phyloP scores from a whole-genome alignment of 1,284 basidiomycete genomes.

The Apiotrichum gracile region DNA sequence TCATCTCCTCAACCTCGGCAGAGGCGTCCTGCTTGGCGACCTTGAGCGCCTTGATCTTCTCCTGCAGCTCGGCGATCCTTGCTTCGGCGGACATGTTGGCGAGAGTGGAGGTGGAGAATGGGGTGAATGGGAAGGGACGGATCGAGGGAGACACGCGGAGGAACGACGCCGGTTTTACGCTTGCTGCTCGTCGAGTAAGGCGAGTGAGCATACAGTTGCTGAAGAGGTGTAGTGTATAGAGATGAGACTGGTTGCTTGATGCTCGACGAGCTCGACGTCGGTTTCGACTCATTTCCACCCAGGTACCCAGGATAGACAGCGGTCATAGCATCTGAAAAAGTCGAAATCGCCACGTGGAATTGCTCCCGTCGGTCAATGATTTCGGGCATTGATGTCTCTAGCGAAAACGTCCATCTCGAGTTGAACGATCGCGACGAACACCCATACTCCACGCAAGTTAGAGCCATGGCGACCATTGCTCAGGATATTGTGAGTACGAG shows the following conservation, averaged over 20 bases:
- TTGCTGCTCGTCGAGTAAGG: not conserved
- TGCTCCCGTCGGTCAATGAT: constrained; percentile 8
- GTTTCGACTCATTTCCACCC: not conserved
- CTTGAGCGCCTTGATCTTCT: constrained; percentile 44
- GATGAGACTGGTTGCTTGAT: not conserved
- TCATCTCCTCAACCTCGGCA: constrained; percentile 45
- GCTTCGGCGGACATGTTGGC: constrained; percentile 16
- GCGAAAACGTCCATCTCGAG: not conserved
- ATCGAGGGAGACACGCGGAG: not conserved
- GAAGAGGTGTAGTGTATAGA: not conserved
- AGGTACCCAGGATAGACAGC: not conserved
- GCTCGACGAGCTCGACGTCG: not conserved
- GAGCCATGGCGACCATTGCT: constrained; percentile 26
- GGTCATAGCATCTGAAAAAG: constrained; percentile 8
- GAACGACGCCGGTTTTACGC: not conserved
- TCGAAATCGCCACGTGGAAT: constrained; percentile 3
- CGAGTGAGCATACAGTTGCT: constrained; percentile 16
- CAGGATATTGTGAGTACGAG: constrained; percentile 9
- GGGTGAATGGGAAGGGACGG: not conserved
- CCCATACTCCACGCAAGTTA: not conserved
- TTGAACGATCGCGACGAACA: not conserved
- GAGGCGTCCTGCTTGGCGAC: constrained; percentile 41
- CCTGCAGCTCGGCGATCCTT: constrained; percentile 40
- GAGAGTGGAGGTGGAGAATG: not conserved
- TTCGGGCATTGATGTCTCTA: not conserved